Evolutionary conservation across 768 basidiomycete genomes (phyloP).

Genomic region (Podaxis sp.): DNA sequence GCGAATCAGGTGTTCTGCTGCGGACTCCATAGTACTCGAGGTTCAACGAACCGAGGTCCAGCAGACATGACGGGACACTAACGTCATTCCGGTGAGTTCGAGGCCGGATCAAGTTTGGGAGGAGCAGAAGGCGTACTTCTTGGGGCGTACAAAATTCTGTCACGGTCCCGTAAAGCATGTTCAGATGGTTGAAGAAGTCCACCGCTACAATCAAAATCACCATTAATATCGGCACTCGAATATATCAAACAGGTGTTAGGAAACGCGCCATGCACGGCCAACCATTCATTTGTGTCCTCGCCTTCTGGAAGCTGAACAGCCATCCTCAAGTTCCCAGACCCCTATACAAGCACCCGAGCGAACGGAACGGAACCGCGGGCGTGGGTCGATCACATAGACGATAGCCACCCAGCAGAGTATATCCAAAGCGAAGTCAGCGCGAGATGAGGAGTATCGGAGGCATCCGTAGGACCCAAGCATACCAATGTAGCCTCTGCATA

Average conservation of each 20-base stretch:
- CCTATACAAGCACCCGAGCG: slow-evolving; percentile 43
- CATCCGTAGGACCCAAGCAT: slow-evolving; percentile 21
- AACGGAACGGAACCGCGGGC: background rate
- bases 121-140: slow-evolving; percentile 53
- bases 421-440: slow-evolving; percentile 6
- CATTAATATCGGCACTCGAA: background rate
- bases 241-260: background rate
- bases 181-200: slow-evolving; percentile 99
- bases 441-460: background rate
- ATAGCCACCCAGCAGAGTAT: background rate
- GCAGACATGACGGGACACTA: slow-evolving; percentile 98
- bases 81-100: background rate
- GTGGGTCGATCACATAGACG: background rate
- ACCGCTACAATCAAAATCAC: slow-evolving; percentile 57
- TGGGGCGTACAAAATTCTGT: slow-evolving; percentile 97
- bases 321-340: slow-evolving; percentile 90
- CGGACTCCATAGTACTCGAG: background rate
- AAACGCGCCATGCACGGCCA: slow-evolving; percentile 92
- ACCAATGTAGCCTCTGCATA: slow-evolving; percentile 96
- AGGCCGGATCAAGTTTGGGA: slow-evolving; percentile 12
- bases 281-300: slow-evolving; percentile 97
- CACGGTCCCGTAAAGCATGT: slow-evolving; percentile 98
- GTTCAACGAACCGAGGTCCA: slow-evolving; percentile 71
- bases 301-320: slow-evolving; percentile 96
- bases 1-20: background rate